Base-by-base conservation (phyloP, 495 filamentous ascomycete species). In the Penicillium herquei region DNA sequence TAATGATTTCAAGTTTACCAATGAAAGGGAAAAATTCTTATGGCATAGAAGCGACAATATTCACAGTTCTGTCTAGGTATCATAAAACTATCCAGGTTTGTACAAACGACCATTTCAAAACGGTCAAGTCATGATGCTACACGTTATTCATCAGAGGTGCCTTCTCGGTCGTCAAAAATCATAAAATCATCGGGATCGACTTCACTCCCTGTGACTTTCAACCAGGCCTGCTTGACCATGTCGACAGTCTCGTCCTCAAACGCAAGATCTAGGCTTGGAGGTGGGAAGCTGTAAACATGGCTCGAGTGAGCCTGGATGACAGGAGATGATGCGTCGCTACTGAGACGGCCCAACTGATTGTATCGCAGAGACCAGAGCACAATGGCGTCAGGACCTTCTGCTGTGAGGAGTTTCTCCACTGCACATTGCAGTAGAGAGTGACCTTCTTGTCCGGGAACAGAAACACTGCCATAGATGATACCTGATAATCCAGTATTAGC, bases 171-270 rank as follows among this genome's bases (percentile, higher is more conserved):
- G 16, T 75, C 71, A 58, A 78, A 78, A 10, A 66, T 70, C 87
- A 94, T 89, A 62, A 91, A 94, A 14, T 75, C 73, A 3, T 73
- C 74, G 40, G 74, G 71, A 18, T 47, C 53, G 7, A 66, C 70
- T 34, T 75, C 70, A 14, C 79, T 76, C 14, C 81, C 83, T 55
- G 85, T 73, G 7, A 91, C 74, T 21, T 69, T 63, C 54, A 78
- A 73, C 88, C 89, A 95, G 12, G 81, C 82, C 32, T 78, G 70
- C 52, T 79, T 77, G 16, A 92, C 85, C 21, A 78, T 62, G 12
- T 83, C 79, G 26, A 92, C 65, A 10, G 79, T 70, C 7, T 69
- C 63, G 66, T 95, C 90, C 59, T 91, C 84, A 61, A 92, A 86
- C 4, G 84, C 78, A 13, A 92, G 76, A 52, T 85, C 84, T 31